A percentile compares a stretch with the other conserved stretches of the same genome.
Evolutionary conservation across 2,329 filamentous ascomycete genomes (phyloP).

Genomic region (Nemania sp.): DNA sequence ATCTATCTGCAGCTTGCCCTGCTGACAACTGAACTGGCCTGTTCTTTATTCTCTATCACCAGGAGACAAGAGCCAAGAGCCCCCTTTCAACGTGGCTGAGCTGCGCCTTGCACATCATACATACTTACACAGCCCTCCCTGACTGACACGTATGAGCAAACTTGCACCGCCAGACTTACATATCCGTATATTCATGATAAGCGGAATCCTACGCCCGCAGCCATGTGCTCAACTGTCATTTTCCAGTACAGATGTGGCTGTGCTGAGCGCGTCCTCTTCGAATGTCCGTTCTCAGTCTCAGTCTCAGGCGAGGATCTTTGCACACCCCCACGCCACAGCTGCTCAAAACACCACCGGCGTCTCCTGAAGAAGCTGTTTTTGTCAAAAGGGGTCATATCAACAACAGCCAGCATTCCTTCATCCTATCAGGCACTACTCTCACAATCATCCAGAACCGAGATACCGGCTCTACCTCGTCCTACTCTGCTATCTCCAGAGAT

Average conservation of each 20-base stretch:
- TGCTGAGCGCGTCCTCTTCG: constrained; percentile 29
- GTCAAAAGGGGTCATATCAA: neutral
- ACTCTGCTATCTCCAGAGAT: neutral
- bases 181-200: neutral
- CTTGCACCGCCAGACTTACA: neutral
- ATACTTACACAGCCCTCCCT: neutral
- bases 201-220: neutral
- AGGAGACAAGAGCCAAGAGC: neutral
- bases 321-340: neutral
- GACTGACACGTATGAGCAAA: neutral
- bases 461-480: neutral
- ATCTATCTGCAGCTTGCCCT: neutral
- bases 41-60: neutral
- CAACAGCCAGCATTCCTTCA: neutral
- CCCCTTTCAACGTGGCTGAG: neutral
- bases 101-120: neutral
- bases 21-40: neutral
- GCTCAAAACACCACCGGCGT: constrained; percentile 4
- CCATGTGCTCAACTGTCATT: constrained; percentile 34
- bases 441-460: neutral
- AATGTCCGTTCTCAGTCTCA: constrained; percentile 23
- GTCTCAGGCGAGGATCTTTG: neutral
- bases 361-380: constrained; percentile 13
- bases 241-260: constrained; percentile 38
- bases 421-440: neutral